Evolutionary conservation across 2,329 filamentous ascomycete species (phyloP), one percentile per base, ranked within the genome.

Genomic region (Chaetomium strumarium): DNA sequence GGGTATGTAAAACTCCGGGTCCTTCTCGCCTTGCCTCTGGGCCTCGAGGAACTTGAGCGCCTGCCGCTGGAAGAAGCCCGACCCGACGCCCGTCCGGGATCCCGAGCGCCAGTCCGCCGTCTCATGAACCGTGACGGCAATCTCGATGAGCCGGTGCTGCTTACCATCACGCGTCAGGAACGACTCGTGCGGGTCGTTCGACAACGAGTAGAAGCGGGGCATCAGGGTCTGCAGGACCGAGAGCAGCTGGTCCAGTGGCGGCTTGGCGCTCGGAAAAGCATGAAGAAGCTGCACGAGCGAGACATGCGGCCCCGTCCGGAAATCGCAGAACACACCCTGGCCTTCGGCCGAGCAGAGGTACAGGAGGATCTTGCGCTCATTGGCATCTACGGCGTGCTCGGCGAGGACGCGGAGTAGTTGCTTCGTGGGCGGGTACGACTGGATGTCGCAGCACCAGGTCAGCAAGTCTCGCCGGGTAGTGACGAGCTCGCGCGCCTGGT

Each of bases 151-250:
- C 30, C 91, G 87, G 58, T 88, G 86, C 60, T 81, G 79, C 58
- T 86, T 81, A 37, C 82, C 80, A 58, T 86, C 86, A 57, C 83
- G 80, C 19, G 84, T 79, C 57, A 80, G 79, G 56, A 80, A 87
- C 8, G 78, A 79, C 60, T 95, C 83, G 58, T 93, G 88, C 0
- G 93, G 93, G 64, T 99, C 93, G 68, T 96, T 96, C 49, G 91
- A 96, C 13, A 99, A 83, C 4, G 92, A 97, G 74, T 99, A 99
- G 75, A 99, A 99, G 55, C 93, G 88, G 2, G 93, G 93, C 92
- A 97, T 97, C 47, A 97, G 79, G 45, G 89, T 87, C 63, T 87
- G 88, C 49, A 96, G 80, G 40, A 86, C 80, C 2, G 87, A 88
- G 34, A 96, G 78, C 11, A 99, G 76, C 55, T 84, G 76, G 50